Evolutionary conservation across 2,329 filamentous ascomycete species (phyloP).

Genomic region (Aspergillus viridinutans): DNA sequence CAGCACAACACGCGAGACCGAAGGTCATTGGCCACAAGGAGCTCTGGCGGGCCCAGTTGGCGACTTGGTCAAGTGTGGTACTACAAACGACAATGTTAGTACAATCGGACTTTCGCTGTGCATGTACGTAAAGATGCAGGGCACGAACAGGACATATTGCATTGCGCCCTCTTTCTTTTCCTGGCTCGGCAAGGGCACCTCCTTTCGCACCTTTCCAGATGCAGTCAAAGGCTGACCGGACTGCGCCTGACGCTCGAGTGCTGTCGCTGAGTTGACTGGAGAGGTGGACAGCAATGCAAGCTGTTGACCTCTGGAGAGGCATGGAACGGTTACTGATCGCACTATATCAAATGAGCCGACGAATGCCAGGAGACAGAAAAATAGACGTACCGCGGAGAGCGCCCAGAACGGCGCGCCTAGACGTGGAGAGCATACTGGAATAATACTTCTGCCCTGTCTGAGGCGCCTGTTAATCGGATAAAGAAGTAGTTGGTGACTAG

Average conservation of each 20-base stretch:
- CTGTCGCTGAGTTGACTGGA: slow-evolving; percentile 40
- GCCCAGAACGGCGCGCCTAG: slow-evolving; percentile 23
- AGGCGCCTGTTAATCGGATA: background rate
- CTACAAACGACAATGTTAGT: slow-evolving; percentile 20
- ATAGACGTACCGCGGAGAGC: slow-evolving; percentile 24
- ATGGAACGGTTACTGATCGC: slow-evolving; percentile 25
- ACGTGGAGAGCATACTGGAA: slow-evolving; percentile 24
- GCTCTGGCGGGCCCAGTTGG: slow-evolving; percentile 84
- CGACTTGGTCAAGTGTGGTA: slow-evolving; percentile 61
- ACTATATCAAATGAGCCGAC: slow-evolving; percentile 21
- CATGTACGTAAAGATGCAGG: background rate
- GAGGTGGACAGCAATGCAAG: slow-evolving; percentile 41
- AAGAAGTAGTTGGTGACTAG: background rate
- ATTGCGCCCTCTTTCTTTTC: slow-evolving; percentile 49
- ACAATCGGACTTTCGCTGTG: background rate
- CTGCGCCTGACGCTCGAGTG: slow-evolving; percentile 35
- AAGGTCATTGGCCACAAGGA: slow-evolving; percentile 93
- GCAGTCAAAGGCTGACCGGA: slow-evolving; percentile 33
- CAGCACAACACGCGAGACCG: slow-evolving; percentile 82
- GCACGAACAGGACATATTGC: slow-evolving; percentile 48
- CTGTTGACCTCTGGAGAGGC: slow-evolving; percentile 32
- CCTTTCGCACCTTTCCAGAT: slow-evolving; percentile 43
- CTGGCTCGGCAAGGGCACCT: slow-evolving; percentile 48
- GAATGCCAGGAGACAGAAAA: slow-evolving; percentile 2
- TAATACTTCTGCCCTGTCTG: background rate